A percentile compares a stretch with the other conserved stretches of the same genome.
These are phyloP conservation scores for Picea glauca DNA, from an alignment of 75 land plant species.

Conservation along the genomic window DNA sequence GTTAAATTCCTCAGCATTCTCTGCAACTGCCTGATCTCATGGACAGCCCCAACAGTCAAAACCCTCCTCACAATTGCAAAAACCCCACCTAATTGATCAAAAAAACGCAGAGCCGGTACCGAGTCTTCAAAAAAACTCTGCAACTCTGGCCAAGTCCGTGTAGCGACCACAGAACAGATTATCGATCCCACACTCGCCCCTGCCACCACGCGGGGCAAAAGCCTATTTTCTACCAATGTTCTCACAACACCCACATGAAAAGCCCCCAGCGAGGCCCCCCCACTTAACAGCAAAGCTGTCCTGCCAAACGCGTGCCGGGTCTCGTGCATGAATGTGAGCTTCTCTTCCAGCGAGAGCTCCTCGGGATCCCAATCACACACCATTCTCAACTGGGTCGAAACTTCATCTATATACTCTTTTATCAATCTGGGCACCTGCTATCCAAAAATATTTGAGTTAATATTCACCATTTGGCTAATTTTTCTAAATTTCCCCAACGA, in stretches of 20 bases:
- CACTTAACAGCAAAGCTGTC: conserved; percentile 92
- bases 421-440: conserved; percentile 69
- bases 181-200: conserved; percentile 98
- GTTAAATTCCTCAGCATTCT: conserved; percentile 74
- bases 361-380: conserved; percentile 92
- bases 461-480: background rate
- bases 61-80: conserved; percentile 76
- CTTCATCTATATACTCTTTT: conserved; percentile 97
- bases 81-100: conserved; percentile 94
- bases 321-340: conserved; percentile 95
- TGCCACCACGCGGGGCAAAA: conserved; percentile 88
- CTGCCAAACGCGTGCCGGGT: conserved; percentile 97
- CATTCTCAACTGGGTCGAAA: conserved; percentile 84
- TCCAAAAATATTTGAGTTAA: too few species aligned
- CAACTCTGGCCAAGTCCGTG: conserved; percentile 95
- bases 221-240: conserved; percentile 86
- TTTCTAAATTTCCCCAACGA: background rate
- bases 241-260: conserved; percentile 96
- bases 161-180: conserved; percentile 83
- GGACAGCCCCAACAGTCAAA: conserved; percentile 86
- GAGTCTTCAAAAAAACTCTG: conserved; percentile 94
- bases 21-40: conserved; percentile 86
- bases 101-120: conserved; percentile 80
- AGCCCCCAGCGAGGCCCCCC: conserved; percentile 97
- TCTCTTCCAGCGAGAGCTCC: conserved; percentile 79